These are phyloP conservation scores for Calonectria honghensis DNA, from an alignment of 2,329 filamentous ascomycete genomes.

Conservation along the genomic window DNA sequence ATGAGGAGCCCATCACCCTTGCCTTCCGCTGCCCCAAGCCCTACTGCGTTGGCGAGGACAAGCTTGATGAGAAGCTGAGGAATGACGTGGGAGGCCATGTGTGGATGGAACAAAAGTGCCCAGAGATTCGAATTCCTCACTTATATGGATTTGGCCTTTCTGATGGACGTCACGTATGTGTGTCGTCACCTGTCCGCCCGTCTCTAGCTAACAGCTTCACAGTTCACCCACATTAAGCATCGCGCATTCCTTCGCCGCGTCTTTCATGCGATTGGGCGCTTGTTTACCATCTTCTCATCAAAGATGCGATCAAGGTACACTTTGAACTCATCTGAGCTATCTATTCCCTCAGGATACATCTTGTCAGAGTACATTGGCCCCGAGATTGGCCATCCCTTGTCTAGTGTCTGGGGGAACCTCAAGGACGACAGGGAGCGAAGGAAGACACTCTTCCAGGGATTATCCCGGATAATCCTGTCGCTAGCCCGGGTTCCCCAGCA, in stretches of 20 bases:
- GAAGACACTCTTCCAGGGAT: constrained; percentile 15
- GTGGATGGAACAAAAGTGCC: constrained; percentile 19
- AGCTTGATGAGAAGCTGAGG: constrained; percentile 14
- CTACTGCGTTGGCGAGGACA: constrained; percentile 11
- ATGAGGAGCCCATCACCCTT: constrained; percentile 11
- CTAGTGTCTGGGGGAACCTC: constrained; percentile 6
- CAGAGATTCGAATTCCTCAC: constrained; percentile 22
- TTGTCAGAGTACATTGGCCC: constrained; percentile 13
- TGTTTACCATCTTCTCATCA: constrained; percentile 15
- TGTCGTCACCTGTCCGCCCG: background rate
- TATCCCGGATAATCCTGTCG: constrained; percentile 14
- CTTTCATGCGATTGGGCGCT: background rate
- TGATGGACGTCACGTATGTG: constrained; percentile 25
- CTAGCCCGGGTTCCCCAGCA: constrained; percentile 24
- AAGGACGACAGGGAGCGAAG: constrained; percentile 7
- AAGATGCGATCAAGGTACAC: constrained; percentile 16
- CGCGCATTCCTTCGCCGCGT: background rate
- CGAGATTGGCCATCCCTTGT: constrained; percentile 20
- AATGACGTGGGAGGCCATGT: constrained; percentile 4
- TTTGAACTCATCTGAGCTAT: background rate
- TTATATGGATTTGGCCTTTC: constrained; percentile 29
- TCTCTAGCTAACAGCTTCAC: background rate
- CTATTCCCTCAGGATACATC: constrained; percentile 9
- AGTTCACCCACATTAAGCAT: constrained; percentile 21
- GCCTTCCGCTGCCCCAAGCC: constrained; percentile 21